phyloP scores from a whole-genome alignment of 208 protist species.

The Leishmania aethiopica region DNA sequence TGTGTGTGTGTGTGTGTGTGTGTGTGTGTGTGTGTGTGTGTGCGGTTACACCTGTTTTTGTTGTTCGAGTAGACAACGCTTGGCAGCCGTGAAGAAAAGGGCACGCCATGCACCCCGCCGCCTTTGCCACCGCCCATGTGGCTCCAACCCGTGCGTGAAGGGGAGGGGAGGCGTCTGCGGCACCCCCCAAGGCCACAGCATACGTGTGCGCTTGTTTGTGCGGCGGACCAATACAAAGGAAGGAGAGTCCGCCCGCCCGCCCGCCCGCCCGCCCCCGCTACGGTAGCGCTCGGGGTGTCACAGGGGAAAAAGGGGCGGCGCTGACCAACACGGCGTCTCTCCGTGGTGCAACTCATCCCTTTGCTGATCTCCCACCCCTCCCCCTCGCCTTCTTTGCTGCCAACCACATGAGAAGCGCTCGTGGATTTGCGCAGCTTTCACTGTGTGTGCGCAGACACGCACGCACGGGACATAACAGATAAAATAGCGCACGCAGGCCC shows the following conservation, averaged over 20 bases:
- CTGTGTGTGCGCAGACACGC: not conserved
- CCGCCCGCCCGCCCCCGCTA: not conserved
- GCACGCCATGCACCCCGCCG: not conserved
- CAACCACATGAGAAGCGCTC: slow-evolving; percentile 6
- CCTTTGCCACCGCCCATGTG: not conserved
- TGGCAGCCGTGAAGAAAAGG: not conserved
- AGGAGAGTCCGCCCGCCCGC: not conserved
- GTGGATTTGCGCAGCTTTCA: not conserved
- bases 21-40: slow-evolving; percentile 11
- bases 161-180: not conserved
- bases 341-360: not conserved
- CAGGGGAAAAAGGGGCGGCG: not conserved
- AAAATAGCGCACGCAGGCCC: not conserved
- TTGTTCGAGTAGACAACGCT: not conserved
- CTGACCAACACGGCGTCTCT: not conserved
- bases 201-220: slow-evolving; percentile 2
- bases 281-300: not conserved
- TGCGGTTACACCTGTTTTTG: not conserved
- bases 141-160: not conserved
- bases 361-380: not conserved
- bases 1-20: slow-evolving; percentile 12
- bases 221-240: not conserved
- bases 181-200: not conserved
- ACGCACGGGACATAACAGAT: not conserved
- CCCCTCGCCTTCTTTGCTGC: not conserved